A percentile compares a stretch with the other conserved stretches of the same genome.
These are phyloP conservation scores for Anethum foeniculum DNA, from an alignment of 140 eudicot genomes.

Conservation along the genomic window DNA sequence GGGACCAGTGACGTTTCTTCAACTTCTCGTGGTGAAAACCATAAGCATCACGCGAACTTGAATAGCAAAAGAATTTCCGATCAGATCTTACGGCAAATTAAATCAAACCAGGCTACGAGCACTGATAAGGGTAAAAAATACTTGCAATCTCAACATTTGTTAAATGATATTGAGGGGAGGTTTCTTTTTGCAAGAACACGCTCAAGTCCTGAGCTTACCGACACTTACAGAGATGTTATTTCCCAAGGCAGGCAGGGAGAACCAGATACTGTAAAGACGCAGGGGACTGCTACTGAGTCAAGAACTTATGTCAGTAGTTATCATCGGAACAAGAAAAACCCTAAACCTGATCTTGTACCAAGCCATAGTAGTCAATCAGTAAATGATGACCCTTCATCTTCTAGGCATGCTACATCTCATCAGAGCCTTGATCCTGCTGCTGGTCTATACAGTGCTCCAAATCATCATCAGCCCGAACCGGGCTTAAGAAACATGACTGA, in stretches of 20 bases:
- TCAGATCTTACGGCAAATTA: slow-evolving; percentile 19
- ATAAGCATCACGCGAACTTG: slow-evolving; percentile 22
- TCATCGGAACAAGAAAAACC: slow-evolving; percentile 33
- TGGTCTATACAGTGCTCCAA: slow-evolving; percentile 31
- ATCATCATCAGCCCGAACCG: slow-evolving; percentile 28
- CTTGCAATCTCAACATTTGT: slow-evolving; percentile 34
- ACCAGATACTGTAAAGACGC: slow-evolving; percentile 36
- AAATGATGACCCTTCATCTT: slow-evolving; percentile 27
- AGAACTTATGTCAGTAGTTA: slow-evolving; percentile 10
- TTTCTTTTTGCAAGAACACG: slow-evolving; percentile 69
- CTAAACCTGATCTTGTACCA: slow-evolving; percentile 30
- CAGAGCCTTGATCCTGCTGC: slow-evolving; percentile 16
- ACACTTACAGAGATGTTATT: slow-evolving; percentile 37
- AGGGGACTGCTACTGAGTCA: slow-evolving; percentile 19
- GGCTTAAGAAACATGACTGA: slow-evolving; percentile 16
- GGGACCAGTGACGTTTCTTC: slow-evolving; percentile 17
- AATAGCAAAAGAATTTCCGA: slow-evolving; percentile 27
- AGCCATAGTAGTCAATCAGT: slow-evolving; percentile 29
- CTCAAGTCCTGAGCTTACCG: slow-evolving; percentile 93
- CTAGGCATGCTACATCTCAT: slow-evolving; percentile 2
- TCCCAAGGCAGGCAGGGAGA: slow-evolving; percentile 41
- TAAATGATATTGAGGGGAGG: slow-evolving; percentile 49
- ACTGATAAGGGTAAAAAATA: slow-evolving; percentile 37
- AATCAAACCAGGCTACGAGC: slow-evolving; percentile 15
- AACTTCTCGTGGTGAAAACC: slow-evolving; percentile 13